Base-by-base conservation (phyloP, 768 basidiomycete species). In the Jaapia argillacea region DNA sequence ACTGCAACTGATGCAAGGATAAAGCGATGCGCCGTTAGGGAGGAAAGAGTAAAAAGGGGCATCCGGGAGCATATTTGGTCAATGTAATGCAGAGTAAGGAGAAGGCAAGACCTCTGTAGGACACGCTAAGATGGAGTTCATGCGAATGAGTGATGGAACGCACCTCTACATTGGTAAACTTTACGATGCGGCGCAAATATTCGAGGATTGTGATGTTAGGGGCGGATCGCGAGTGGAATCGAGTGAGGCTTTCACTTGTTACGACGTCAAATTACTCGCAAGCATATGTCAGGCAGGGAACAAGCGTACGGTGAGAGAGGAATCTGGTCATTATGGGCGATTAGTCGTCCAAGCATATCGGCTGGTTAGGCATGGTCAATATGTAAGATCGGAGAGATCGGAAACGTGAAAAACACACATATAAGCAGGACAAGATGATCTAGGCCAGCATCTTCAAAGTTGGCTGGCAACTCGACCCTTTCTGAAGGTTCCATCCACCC, bases 11-110 rank as follows among this genome's bases (percentile, higher is more conserved):
- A 80, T 36, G 94, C 76, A 66, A 98, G 97, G 58, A 97, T 74
- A 67, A 99, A 98, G 47, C 96, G 90, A 66, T 99, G 96, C 56
- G 91, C 91, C 20, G 94, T 98, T 55, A 98, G 79, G 27, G 92
- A 94, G 27, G 90, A 89, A 51, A 99, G 76, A 40, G 85, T 94
- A 72, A 97, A 99, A 25, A 79, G 71, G 20, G 90, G 86, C 54
- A 79, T 74, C 52, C 88, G 79, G 36, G 81, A 74, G 64, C 90
- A 94, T 56, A 96, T 90, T 67, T 87, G 84, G 65, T 93, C 91
- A 67, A 94, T 88, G 62, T 92, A 91, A 67, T 85, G 81, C 49
- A 92, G 72, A 26, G 79, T 81, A 61, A 90, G 79, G 51, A 92
- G 65, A 41, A 93, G 75, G 52, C 81, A 87, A 31, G 81, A 74